Base-by-base conservation (phyloP, 768 basidiomycete species). In the Termitomyces sp. region DNA sequence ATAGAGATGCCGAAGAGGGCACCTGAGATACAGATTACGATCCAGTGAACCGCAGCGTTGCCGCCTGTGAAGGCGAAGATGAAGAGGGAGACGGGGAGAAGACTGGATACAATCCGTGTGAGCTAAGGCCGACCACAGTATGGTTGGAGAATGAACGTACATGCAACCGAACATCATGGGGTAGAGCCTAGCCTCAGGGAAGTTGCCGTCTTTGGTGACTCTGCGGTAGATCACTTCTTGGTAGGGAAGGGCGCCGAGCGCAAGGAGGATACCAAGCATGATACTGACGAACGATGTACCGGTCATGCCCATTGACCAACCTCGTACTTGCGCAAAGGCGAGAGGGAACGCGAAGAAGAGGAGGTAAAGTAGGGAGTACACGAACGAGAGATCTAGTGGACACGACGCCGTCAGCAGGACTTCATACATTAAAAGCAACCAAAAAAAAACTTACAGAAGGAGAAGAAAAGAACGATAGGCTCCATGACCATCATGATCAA, bases 281-380 rank as follows among this genome's bases (percentile, higher is more conserved):
- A 81, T 76, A 62, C 78, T 79, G 62, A 80, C 65, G 66, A 81
- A 82, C 0, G 79, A 74, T 7, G 76, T 71, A 9, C 80, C 79
- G 32, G 73, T 73, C 50, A 79, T 70, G 33, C 79, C 79, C 8
- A 64, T 65, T 50, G 72, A 73, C 68, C 76, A 81, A 1, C 76
- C 76, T 22, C 79, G 72, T 13, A 78, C 68, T 40, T 76, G 73
- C 3, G 64, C 68, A 59, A 78, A 79, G 3, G 78, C 74, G 59
- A 80, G 75, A 3, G 79, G 80, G 70, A 79, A 78, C 0, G 77
- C 79, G 51, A 76, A 76, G 70, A 81, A 79, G 39, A 79, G 66
- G 12, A 79, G 67, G 65, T 81, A 81, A 2, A 81, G 67, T 9
- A 80, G 64, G 35, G 76, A 73, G 66, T 79, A 81, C 3, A 81